These are phyloP conservation scores for Circinella minor DNA, from an alignment of 371 early-diverging fungal genomes.

Conservation along the genomic window DNA sequence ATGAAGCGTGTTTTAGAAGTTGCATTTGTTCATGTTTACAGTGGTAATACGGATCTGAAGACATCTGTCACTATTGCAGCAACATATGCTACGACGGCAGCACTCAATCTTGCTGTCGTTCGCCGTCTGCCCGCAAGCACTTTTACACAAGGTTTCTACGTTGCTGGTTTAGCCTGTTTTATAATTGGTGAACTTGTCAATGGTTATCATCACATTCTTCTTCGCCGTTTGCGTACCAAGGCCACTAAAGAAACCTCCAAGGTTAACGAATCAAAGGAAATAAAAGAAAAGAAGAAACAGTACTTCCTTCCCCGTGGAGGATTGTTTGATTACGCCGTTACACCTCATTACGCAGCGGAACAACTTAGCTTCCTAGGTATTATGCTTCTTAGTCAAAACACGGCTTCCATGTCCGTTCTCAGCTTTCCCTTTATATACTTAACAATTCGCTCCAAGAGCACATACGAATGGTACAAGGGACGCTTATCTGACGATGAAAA, in stretches of 20 bases:
- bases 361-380: conserved; percentile 30
- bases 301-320: conserved; percentile 25
- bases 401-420: conserved; percentile 22
- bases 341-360: conserved; percentile 33
- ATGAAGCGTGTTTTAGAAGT: conserved; percentile 40
- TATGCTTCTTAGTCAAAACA: conserved; percentile 30
- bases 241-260: neutral
- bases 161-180: conserved; percentile 24
- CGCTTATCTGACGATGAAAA: conserved; percentile 18
- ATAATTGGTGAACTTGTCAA: conserved; percentile 35
- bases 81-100: conserved; percentile 14
- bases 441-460: conserved; percentile 26
- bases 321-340: conserved; percentile 24
- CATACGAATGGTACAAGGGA: conserved; percentile 27
- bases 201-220: conserved; percentile 37
- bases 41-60: conserved; percentile 23
- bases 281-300: neutral
- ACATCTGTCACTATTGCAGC: conserved; percentile 30
- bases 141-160: neutral
- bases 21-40: conserved; percentile 36
- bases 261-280: neutral
- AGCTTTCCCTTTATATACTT: conserved; percentile 34
- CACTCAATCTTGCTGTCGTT: conserved; percentile 16
- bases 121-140: conserved; percentile 11
- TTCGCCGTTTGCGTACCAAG: conserved; percentile 24